Base-by-base conservation (phyloP, 1,139 yeast species). In the Pneumocystis murina region DNA sequence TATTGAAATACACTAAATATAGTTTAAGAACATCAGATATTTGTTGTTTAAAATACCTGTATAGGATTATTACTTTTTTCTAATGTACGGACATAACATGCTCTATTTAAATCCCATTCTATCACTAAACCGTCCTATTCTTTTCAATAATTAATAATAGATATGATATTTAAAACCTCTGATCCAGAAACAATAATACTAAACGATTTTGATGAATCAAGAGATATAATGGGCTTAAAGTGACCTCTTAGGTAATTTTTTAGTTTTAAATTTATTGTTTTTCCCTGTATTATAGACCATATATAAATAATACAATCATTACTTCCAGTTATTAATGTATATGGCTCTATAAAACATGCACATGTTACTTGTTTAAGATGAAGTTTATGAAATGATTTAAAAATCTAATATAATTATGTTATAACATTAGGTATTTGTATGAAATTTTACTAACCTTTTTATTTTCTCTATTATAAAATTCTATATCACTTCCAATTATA, bases 41-140 rank as follows among this genome's bases (percentile, higher is more conserved):
- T 48, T 24, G 35, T 24, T 12, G 20, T 48, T 48, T 24, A 24
- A 43, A 48, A 48, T 48, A 48, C 55, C 33, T 65, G 20, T 12
- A 66, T 61, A 8, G 62, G 57, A 7, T 59, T 57, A 3, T 33
- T 38, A 16, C 41, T 58, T 17, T 62, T 61, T 14, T 38, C 16
- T 36, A 70, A 33, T 24, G 62, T 66, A 7, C 71, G 64, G 2
- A 69, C 68, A 60, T 67, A 68, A 16, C 66, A 65, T 20, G 65
- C 61, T 17, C 71, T 63, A 59, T 68, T 70, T 60, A 70, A 62
- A 59, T 70, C 72, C 71, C 72, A 70, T 6, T 69, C 65, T 16
- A 70, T 55, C 7, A 67, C 69, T 12, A 61, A 43, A 12, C 71
- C 71, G 20, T 65, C 68, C 55, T 48, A 24, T 24, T 48, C 3